A percentile compares a stretch with the other conserved stretches of the same genome.
phyloP scores from a whole-genome alignment of 257 asterid species.

The Nicotiana obtusifolia region DNA sequence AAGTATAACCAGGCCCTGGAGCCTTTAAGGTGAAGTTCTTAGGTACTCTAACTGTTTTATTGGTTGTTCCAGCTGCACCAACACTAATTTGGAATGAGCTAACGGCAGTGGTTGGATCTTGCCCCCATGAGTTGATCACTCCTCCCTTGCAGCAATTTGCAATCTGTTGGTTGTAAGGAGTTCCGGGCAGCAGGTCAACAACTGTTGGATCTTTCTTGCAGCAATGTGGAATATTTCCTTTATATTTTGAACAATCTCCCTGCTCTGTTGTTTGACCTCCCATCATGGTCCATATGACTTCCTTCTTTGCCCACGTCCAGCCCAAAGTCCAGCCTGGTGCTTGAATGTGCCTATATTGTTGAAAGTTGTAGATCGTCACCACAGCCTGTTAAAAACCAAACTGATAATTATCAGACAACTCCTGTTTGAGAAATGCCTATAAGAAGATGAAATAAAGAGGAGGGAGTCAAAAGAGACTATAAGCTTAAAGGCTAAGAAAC shows the following conservation, averaged over 20 bases:
- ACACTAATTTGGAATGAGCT: conserved; percentile 76
- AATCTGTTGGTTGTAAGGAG: conserved; percentile 78
- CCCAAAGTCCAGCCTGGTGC: conserved; percentile 95
- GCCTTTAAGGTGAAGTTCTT: conserved; percentile 69
- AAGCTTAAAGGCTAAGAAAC: background rate
- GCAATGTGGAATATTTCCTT: conserved; percentile 69
- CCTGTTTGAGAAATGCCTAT: background rate
- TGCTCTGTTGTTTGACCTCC: conserved; percentile 84
- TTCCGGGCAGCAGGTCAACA: conserved; percentile 69
- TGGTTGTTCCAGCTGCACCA: conserved; percentile 71
- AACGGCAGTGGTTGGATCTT: conserved; percentile 58
- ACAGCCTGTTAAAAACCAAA: conserved; percentile 38
- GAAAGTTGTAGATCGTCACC: conserved; percentile 84
- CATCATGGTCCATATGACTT: conserved; percentile 86
- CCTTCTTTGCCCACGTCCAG: conserved; percentile 93
- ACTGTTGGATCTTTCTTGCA: conserved; percentile 72
- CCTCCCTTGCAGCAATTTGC: conserved; percentile 94
- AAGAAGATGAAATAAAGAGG: background rate
- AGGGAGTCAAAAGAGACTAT: background rate
- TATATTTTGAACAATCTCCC: conserved; percentile 83
- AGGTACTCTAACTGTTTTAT: conserved; percentile 70
- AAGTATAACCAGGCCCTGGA: conserved; percentile 86
- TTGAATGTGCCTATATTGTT: conserved; percentile 84
- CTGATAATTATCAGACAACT: background rate
- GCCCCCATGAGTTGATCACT: conserved; percentile 67